A percentile compares a stretch with the other conserved stretches of the same genome.
Evolutionary conservation across 371 early-diverging fungal species (phyloP).

Genomic region (Paraphysoderma sedebokerense): DNA sequence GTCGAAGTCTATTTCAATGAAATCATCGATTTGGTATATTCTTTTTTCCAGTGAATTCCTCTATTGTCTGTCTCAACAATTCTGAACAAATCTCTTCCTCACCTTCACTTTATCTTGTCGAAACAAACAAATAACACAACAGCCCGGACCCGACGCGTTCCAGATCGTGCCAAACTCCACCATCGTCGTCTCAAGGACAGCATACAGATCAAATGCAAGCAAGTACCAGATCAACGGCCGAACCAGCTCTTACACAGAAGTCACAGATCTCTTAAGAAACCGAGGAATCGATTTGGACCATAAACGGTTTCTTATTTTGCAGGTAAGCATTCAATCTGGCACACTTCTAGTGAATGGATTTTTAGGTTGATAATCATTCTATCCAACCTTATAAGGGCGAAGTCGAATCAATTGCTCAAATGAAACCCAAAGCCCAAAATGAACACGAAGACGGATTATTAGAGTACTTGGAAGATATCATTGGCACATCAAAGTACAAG

Average conservation of each 20-base stretch:
- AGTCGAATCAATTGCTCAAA: conserved; percentile 97
- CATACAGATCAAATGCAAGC: conserved; percentile 48
- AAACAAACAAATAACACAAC: too few relatives aligned
- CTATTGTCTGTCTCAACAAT: too few relatives aligned
- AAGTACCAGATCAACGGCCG: conserved; percentile 66
- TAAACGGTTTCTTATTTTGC: conserved; percentile 97
- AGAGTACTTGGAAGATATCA: conserved; percentile 99
- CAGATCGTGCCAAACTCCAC: conserved; percentile 46
- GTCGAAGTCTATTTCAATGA: conserved; percentile 95
- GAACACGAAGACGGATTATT: conserved; percentile 93
- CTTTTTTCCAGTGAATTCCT: background rate
- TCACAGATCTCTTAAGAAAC: conserved; percentile 63
- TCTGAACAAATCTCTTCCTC: too few relatives aligned
- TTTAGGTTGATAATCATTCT: too few relatives aligned
- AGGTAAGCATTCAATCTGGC: too few relatives aligned
- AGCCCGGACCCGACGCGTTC: conserved; percentile 42
- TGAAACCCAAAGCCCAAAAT: conserved; percentile 92
- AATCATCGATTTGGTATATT: conserved; percentile 50
- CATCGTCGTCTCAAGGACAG: conserved; percentile 66
- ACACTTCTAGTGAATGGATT: too few relatives aligned
- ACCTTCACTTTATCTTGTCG: too few relatives aligned
- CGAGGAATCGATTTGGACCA: conserved; percentile 97
- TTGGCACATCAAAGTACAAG: conserved; percentile 90
- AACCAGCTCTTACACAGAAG: conserved; percentile 57
- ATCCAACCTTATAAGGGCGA: conserved; percentile 57